Conservation (phyloP, 1,139 yeast genomes). For the Yamadazyma diddensiae region DNA sequence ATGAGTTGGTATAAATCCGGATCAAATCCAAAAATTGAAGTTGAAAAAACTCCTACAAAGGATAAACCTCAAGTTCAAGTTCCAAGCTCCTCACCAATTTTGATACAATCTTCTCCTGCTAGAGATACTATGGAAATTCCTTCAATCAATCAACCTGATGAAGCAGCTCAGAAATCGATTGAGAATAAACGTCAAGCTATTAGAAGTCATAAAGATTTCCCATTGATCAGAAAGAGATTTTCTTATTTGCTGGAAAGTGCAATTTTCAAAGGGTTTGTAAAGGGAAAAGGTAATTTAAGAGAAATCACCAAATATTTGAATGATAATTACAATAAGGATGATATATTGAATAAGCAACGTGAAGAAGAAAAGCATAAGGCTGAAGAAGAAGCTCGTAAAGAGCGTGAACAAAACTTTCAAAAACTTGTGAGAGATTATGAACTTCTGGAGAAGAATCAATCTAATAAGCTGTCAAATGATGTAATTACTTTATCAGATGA, state of each 20-base stretch:
- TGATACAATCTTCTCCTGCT: slow-evolving; percentile 24
- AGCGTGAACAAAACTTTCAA: slow-evolving; percentile 12
- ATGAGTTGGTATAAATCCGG: slow-evolving; percentile 36
- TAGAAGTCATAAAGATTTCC: slow-evolving; percentile 45
- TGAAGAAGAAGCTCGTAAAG: slow-evolving; percentile 17
- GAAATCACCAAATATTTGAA: slow-evolving; percentile 51
- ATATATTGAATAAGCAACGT: slow-evolving; percentile 27
- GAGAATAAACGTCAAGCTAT: slow-evolving; percentile 40
- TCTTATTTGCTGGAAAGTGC: slow-evolving; percentile 47
- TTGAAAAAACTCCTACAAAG: slow-evolving; percentile 18
- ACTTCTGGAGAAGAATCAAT: slow-evolving; percentile 9
- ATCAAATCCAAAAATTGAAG: slow-evolving; percentile 17
- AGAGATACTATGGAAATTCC: slow-evolving; percentile 7
- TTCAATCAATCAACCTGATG: slow-evolving; percentile 15
- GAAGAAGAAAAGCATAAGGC: slow-evolving; percentile 15
- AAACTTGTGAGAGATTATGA: slow-evolving; percentile 16
- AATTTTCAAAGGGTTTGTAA: slow-evolving; percentile 59
- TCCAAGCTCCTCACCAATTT: slow-evolving; percentile 37
- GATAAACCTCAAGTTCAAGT: slow-evolving; percentile 27
- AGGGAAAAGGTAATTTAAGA: slow-evolving; percentile 55
- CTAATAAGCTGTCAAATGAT: neutral
- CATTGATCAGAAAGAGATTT: slow-evolving; percentile 46
- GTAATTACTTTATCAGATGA: slow-evolving; percentile 7
- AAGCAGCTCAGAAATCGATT: slow-evolving; percentile 25
- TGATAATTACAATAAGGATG: slow-evolving; percentile 31